Evolutionary conservation across 2,329 filamentous ascomycete genomes (phyloP).

Genomic region (Emydomyces testavorans): DNA sequence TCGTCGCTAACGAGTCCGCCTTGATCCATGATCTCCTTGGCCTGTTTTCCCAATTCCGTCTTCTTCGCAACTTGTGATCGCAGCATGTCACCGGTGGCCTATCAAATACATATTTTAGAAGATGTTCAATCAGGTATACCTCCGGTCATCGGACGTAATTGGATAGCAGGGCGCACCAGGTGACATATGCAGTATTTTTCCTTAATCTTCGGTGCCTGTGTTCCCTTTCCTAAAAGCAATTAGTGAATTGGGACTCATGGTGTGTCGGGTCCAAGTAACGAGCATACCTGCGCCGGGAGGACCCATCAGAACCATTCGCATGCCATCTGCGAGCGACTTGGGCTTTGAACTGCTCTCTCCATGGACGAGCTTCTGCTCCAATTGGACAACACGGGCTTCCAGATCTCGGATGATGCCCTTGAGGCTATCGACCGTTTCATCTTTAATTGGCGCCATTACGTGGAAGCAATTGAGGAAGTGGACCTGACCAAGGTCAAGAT

Average conservation of each 20-base stretch:
- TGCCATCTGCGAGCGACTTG: slow-evolving; percentile 47
- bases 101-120: slow-evolving; percentile 7
- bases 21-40: slow-evolving; percentile 99
- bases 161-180: slow-evolving; percentile 51
- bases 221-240: slow-evolving; percentile 70
- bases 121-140: background rate
- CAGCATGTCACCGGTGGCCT: slow-evolving; percentile 99
- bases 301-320: slow-evolving; percentile 96
- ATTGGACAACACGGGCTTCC: slow-evolving; percentile 71
- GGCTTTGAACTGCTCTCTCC: slow-evolving; percentile 41
- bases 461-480: slow-evolving; percentile 18
- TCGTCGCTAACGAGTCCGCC: slow-evolving; percentile 96
- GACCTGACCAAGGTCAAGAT: slow-evolving; percentile 13
- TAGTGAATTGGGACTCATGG: background rate
- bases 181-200: slow-evolving; percentile 97
- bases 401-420: slow-evolving; percentile 74
- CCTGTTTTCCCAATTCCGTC: slow-evolving; percentile 84
- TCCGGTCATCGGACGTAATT: background rate
- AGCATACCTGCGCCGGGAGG: slow-evolving; percentile 82
- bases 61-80: slow-evolving; percentile 97
- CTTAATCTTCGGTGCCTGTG: slow-evolving; percentile 95
- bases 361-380: slow-evolving; percentile 59
- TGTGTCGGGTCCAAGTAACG: background rate
- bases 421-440: slow-evolving; percentile 67
- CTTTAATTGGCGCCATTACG: slow-evolving; percentile 79